Evolutionary conservation across 345 rosid genomes (phyloP).

Genomic region (Theobroma cacao): DNA sequence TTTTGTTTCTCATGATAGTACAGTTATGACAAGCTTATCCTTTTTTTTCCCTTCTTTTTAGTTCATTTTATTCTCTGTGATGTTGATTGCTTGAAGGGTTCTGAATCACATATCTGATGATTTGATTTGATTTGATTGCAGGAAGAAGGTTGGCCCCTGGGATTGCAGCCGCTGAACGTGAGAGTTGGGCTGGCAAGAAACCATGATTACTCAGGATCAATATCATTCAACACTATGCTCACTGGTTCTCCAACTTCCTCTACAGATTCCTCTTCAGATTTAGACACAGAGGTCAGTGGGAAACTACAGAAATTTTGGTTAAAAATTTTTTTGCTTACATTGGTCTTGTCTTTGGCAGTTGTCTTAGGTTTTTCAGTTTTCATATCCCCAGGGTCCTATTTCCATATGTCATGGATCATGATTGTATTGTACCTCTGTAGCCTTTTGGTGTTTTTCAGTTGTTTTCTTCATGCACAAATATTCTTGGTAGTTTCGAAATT

Average conservation of each 20-base stretch:
- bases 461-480: neutral
- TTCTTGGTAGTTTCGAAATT: conserved; percentile 5
- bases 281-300: conserved; percentile 60
- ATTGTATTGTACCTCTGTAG: neutral
- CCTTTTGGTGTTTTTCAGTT: neutral
- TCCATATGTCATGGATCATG: neutral
- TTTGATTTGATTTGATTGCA: conserved; percentile 26
- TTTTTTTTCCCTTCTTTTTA: conserved; percentile 1
- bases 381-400: neutral
- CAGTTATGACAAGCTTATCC: neutral
- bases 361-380: conserved; percentile 1
- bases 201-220: conserved; percentile 34
- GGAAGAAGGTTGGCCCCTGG: conserved; percentile 56
- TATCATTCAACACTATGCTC: conserved; percentile 41
- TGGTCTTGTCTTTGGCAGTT: conserved; percentile 10
- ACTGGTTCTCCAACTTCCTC: conserved; percentile 44
- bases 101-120: neutral
- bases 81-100: neutral
- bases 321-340: neutral
- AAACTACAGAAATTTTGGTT: neutral
- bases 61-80: conserved; percentile 11
- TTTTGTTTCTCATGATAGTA: neutral
- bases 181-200: conserved; percentile 33
- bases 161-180: conserved; percentile 42
- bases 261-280: conserved; percentile 47